phyloP scores from a whole-genome alignment of 208 protist species.

The Acanthamoeba lenticulata region DNA sequence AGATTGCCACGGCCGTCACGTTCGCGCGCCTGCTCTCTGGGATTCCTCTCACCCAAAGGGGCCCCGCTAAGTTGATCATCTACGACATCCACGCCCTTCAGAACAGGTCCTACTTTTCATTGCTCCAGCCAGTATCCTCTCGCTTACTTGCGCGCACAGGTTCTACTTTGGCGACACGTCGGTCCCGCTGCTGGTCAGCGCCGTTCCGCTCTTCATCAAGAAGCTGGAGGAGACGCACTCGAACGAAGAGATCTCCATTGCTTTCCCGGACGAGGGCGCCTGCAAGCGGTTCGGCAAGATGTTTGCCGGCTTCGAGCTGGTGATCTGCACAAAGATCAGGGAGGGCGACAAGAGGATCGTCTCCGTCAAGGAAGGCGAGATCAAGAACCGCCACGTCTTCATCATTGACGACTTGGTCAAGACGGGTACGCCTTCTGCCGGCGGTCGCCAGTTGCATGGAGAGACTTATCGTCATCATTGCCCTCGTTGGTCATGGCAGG shows the following conservation, averaged over 20 bases:
- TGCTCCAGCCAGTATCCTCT: no score
- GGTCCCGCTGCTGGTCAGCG: conserved; percentile 76
- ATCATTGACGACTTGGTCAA: conserved; percentile 85
- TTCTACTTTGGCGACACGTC: conserved; percentile 83
- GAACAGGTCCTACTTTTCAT: no score
- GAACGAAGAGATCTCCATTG: conserved; percentile 69
- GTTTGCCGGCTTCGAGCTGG: conserved; percentile 39
- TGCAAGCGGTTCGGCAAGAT: conserved; percentile 78
- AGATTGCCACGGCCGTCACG: conserved; percentile 83
- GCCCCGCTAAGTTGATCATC: conserved; percentile 78
- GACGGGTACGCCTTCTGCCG: conserved; percentile 49
- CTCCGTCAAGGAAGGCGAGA: conserved; percentile 77
- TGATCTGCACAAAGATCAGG: conserved; percentile 80
- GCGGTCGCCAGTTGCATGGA: neutral
- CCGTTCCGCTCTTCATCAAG: conserved; percentile 74
- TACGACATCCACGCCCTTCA: conserved; percentile 85
- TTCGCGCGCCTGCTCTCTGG: conserved; percentile 76
- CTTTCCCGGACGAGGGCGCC: conserved; percentile 84
- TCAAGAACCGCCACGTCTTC: conserved; percentile 75
- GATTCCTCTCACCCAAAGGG: conserved; percentile 71
- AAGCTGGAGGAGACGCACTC: conserved; percentile 27
- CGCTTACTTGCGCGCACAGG: neutral
- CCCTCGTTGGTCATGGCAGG: neutral
- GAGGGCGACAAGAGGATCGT: conserved; percentile 81
- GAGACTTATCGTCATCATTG: neutral